phyloP scores from a whole-genome alignment of 2,329 filamentous ascomycete genomes.

The Samsoniella hepiali region DNA sequence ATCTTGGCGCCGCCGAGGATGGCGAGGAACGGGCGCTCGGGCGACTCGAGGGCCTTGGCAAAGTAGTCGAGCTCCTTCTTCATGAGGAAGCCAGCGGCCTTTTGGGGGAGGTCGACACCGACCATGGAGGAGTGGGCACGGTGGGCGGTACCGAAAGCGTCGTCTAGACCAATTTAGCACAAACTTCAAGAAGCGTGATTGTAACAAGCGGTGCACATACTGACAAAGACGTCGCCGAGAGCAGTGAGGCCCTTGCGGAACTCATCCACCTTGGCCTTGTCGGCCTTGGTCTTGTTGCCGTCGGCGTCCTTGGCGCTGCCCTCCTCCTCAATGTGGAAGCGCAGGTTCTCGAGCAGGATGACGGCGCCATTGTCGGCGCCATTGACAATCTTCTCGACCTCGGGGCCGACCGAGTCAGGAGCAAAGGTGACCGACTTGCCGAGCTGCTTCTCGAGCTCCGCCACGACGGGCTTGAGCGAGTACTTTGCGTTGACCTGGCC shows the following conservation, averaged over 20 bases:
- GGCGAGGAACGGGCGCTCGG: slow-evolving; percentile 93
- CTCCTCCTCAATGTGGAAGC: slow-evolving; percentile 98
- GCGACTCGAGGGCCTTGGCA: slow-evolving; percentile 89
- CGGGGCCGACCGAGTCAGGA: slow-evolving; percentile 82
- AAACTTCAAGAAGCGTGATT: not conserved
- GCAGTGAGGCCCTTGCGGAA: slow-evolving; percentile 95
- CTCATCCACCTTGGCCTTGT: slow-evolving; percentile 85
- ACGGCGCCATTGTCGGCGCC: slow-evolving; percentile 78
- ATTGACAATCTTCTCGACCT: slow-evolving; percentile 87
- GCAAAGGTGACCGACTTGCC: slow-evolving; percentile 83
- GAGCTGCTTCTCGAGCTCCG: slow-evolving; percentile 88
- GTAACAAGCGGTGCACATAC: slow-evolving; percentile 49
- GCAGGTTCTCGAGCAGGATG: slow-evolving; percentile 92
- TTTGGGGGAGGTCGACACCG: slow-evolving; percentile 90
- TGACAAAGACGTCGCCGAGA: slow-evolving; percentile 94
- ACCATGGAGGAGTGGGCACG: slow-evolving; percentile 99
- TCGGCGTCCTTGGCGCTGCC: slow-evolving; percentile 90
- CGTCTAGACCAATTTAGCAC: slow-evolving; percentile 55
- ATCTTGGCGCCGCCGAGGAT: slow-evolving; percentile 98
- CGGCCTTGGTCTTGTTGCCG: slow-evolving; percentile 97
- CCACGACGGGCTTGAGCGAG: slow-evolving; percentile 86
- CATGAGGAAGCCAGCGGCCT: slow-evolving; percentile 96
- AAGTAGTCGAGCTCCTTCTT: slow-evolving; percentile 99
- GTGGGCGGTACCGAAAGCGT: slow-evolving; percentile 97
- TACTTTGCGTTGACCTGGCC: slow-evolving; percentile 89